Conservation (phyloP, 495 filamentous ascomycete genomes). For the Xylaria curta region DNA sequence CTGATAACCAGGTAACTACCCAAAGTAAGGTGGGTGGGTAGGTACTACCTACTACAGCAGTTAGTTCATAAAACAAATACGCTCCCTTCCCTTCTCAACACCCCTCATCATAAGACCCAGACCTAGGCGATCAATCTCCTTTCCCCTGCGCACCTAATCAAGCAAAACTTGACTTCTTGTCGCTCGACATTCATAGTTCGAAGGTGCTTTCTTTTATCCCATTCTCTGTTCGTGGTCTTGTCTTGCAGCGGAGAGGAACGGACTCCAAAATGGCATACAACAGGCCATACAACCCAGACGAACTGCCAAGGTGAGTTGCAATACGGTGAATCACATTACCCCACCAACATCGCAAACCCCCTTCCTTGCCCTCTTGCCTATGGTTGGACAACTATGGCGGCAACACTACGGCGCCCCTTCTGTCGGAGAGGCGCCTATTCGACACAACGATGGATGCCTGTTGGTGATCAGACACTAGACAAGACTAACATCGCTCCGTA, state of each 20-base stretch:
- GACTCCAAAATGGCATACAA: conserved; percentile 85
- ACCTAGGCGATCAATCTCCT: neutral
- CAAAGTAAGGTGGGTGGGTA: neutral
- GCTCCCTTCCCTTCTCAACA: conserved; percentile 12
- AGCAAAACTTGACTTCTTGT: conserved; percentile 18
- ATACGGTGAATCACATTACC: conserved; percentile 1
- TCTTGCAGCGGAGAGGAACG: conserved; percentile 12
- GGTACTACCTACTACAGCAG: no score
- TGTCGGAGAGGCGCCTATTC: conserved; percentile 13
- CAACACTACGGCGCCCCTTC: conserved; percentile 10
- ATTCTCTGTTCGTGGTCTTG: conserved; percentile 24
- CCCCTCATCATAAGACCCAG: conserved; percentile 10
- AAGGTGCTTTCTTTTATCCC: conserved; percentile 8
- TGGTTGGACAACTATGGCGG: conserved; percentile 6
- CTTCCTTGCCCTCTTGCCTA: conserved; percentile 1
- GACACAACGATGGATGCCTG: conserved; percentile 22
- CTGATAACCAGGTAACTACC: neutral
- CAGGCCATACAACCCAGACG: conserved; percentile 91
- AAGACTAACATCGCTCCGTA: conserved; percentile 44
- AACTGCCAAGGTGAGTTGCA: conserved; percentile 85
- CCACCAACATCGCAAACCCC: conserved; percentile 21
- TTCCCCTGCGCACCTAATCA: conserved; percentile 27
- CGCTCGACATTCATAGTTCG: neutral
- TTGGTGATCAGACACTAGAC: conserved; percentile 34
- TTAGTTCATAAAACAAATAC: conserved; percentile 15